Evolutionary conservation across 768 basidiomycete species (phyloP).

Genomic region (Kwoniella dendrophila): DNA sequence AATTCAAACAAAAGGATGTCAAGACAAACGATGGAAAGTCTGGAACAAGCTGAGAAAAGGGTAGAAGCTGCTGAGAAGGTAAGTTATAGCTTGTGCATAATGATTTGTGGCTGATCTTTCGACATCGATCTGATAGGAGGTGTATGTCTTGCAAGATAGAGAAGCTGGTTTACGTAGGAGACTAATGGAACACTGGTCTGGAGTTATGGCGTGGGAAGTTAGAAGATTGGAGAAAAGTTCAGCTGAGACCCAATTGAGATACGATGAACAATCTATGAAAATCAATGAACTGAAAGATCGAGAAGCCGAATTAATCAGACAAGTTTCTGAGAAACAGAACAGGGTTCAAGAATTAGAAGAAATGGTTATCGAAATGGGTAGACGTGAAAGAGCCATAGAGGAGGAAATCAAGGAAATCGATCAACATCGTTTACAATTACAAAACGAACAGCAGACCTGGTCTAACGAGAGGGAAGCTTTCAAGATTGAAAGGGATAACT

Average conservation of each 20-base stretch:
- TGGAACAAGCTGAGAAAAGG: constrained; percentile 55
- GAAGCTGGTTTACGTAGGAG: constrained; percentile 48
- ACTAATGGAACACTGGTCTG: constrained; percentile 56
- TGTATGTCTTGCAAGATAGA: constrained; percentile 50
- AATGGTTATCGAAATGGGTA: constrained; percentile 46
- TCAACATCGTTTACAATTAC: constrained; percentile 4
- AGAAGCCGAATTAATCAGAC: constrained; percentile 36
- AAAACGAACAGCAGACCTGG: constrained; percentile 13
- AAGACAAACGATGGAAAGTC: constrained; percentile 55
- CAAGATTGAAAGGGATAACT: constrained; percentile 32
- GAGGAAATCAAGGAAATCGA: constrained; percentile 40
- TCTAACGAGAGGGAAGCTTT: constrained; percentile 20
- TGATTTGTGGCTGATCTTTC: not conserved
- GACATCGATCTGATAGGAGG: constrained; percentile 40
- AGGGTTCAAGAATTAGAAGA: constrained; percentile 42
- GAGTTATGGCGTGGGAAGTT: constrained; percentile 56
- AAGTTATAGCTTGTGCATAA: constrained; percentile 5
- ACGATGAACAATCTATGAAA: constrained; percentile 33
- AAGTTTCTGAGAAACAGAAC: constrained; percentile 28
- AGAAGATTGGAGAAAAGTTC: constrained; percentile 46
- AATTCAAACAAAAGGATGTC: constrained; percentile 55
- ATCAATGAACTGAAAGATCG: constrained; percentile 32
- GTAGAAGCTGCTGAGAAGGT: constrained; percentile 56
- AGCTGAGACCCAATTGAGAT: constrained; percentile 36
- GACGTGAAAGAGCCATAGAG: constrained; percentile 44